A percentile compares a stretch with the other conserved stretches of the same genome.
phyloP scores from a whole-genome alignment of 306 rosid species.

The Castanea mollissima region DNA sequence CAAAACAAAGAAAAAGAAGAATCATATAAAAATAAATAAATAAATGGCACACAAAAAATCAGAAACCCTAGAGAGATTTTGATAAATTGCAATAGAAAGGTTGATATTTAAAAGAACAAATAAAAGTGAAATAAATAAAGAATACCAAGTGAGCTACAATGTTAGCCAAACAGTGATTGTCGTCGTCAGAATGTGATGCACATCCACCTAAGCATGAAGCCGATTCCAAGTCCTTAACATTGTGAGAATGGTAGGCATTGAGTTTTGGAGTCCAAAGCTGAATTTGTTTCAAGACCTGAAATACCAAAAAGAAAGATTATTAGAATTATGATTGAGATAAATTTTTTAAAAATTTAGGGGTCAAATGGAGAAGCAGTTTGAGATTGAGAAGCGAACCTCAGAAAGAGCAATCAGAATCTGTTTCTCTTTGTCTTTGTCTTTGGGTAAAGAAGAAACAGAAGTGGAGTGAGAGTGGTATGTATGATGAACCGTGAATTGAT shows the following conservation, averaged over 20 bases:
- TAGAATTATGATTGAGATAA: background rate
- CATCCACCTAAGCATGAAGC: conserved; percentile 1
- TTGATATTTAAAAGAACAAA: background rate
- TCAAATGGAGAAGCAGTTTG: background rate
- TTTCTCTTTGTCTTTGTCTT: conserved; percentile 20
- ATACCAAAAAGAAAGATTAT: background rate
- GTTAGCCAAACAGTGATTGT: conserved; percentile 27
- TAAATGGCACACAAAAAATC: no score
- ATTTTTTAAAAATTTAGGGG: background rate
- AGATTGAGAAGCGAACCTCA: conserved; percentile 30
- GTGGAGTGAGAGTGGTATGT: background rate
- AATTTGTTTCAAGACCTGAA: conserved; percentile 40
- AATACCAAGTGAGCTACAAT: conserved; percentile 31
- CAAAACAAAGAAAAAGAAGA: no score
- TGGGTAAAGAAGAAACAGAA: no score
- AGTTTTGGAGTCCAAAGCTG: conserved; percentile 31
- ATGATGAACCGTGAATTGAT: conserved; percentile 48
- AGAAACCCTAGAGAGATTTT: no score
- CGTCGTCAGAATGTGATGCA: conserved; percentile 17
- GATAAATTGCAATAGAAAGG: background rate
- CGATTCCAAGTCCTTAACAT: background rate
- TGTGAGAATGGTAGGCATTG: conserved; percentile 7
- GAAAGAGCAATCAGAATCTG: conserved; percentile 44
- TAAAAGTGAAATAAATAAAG: background rate
- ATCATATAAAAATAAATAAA: no score